Percentiles rank a stretch among this genome's conserved stretches.
Conservation (phyloP, 1,139 yeast species). For the Eremothecium cymbalariae region DNA sequence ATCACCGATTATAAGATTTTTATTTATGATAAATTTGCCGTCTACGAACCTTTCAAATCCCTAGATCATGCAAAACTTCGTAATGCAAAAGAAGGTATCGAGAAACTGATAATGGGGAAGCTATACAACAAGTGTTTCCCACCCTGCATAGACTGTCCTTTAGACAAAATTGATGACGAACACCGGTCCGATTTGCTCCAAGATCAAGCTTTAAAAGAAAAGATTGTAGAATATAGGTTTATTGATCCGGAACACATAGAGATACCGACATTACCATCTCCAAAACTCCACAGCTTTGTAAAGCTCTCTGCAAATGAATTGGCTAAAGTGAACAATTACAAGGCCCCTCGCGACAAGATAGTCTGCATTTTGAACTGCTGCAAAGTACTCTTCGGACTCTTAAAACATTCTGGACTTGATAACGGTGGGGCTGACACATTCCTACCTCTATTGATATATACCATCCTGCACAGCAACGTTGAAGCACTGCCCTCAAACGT, state of each 20-base stretch:
- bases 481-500: conserved; percentile 67
- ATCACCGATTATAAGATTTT: conserved; percentile 66
- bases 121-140: conserved; percentile 72
- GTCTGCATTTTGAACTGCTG: conserved; percentile 87
- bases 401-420: conserved; percentile 56
- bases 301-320: conserved; percentile 66
- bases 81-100: conserved; percentile 85
- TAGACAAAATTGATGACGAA: conserved; percentile 36
- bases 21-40: conserved; percentile 55
- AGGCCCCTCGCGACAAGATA: conserved; percentile 92
- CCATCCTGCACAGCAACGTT: conserved; percentile 60
- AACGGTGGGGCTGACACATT: conserved; percentile 88
- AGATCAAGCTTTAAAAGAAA: conserved; percentile 50
- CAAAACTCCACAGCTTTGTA: conserved; percentile 51
- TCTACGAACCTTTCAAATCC: conserved; percentile 66
- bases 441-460: conserved; percentile 75
- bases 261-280: conserved; percentile 43
- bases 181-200: conserved; percentile 55
- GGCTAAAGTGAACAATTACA: conserved; percentile 65
- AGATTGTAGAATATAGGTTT: conserved; percentile 65
- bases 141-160: conserved; percentile 51
- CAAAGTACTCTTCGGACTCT: conserved; percentile 80
- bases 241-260: conserved; percentile 75
- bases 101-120: conserved; percentile 84
- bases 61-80: conserved; percentile 54